Evolutionary conservation across 2,329 filamentous ascomycete genomes (phyloP).

Genomic region (Rhynchosporium graminicola): DNA sequence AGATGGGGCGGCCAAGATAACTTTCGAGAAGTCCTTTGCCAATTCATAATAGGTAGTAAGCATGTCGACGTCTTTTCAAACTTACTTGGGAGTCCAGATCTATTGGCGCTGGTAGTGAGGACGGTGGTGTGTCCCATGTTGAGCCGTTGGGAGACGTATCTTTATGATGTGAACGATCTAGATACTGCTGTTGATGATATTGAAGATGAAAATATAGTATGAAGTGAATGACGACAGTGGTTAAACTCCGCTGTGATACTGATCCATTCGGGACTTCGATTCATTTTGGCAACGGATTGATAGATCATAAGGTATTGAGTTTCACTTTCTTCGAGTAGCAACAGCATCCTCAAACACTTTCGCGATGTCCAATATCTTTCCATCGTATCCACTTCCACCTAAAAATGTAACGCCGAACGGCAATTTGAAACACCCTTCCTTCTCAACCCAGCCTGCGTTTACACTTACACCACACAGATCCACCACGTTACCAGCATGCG

Average conservation of each 20-base stretch:
- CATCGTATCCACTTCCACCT: constrained; percentile 42
- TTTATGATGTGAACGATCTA: too few relatives aligned
- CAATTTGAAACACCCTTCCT: constrained; percentile 29
- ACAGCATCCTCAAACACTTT: constrained; percentile 39
- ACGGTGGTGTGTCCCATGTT: constrained; percentile 15
- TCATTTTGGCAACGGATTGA: too few relatives aligned
- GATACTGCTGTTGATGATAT: background rate
- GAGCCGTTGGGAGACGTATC: background rate
- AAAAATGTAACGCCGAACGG: constrained; percentile 45
- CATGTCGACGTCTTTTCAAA: background rate
- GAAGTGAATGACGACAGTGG: background rate
- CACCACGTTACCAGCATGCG: constrained; percentile 56
- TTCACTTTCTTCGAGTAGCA: constrained; percentile 44
- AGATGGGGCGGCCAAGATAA: constrained; percentile 21
- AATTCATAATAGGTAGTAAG: constrained; percentile 17
- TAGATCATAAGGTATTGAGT: background rate
- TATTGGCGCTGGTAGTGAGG: constrained; percentile 22
- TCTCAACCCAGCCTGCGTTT: constrained; percentile 32
- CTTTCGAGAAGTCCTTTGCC: constrained; percentile 19
- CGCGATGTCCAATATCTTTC: constrained; percentile 42
- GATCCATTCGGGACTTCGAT: too few relatives aligned
- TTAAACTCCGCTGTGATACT: too few relatives aligned
- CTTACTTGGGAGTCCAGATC: background rate
- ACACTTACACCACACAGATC: constrained; percentile 51
- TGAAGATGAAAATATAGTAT: background rate